These are phyloP conservation scores for Sporothrix brunneoviolacea DNA, from an alignment of 2,329 filamentous ascomycete species.

Conservation along the genomic window DNA sequence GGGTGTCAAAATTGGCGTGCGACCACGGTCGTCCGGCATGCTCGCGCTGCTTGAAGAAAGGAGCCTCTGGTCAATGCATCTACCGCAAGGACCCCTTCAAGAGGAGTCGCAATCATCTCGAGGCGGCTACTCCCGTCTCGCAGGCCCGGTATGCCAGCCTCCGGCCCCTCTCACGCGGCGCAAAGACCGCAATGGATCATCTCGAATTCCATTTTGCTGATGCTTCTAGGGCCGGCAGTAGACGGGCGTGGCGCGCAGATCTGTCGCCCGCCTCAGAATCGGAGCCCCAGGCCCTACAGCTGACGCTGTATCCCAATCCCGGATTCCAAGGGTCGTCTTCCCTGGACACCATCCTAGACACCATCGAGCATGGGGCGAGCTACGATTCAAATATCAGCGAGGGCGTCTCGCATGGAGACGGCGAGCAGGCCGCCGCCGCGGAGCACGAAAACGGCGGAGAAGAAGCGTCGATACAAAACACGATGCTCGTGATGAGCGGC, in stretches of 20 bases:
- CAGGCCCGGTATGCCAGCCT: too few relatives aligned
- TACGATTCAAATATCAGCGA: not conserved
- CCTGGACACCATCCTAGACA: constrained; percentile 11
- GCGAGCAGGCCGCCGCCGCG: not conserved
- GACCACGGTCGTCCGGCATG: constrained; percentile 10
- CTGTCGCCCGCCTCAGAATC: too few relatives aligned
- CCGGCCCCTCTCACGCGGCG: too few relatives aligned
- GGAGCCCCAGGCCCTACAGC: constrained; percentile 2
- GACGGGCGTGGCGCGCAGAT: too few relatives aligned
- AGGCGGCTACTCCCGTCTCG: too few relatives aligned
- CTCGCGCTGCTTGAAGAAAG: constrained; percentile 6
- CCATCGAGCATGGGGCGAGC: constrained; percentile 1
- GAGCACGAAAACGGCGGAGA: not conserved
- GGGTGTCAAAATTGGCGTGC: constrained; percentile 10
- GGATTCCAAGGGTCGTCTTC: constrained; percentile 11
- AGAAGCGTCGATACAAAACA: not conserved
- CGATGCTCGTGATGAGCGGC: constrained; percentile 10
- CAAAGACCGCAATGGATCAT: too few relatives aligned
- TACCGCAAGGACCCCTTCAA: constrained; percentile 12
- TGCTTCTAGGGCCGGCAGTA: too few relatives aligned
- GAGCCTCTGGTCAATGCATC: not conserved
- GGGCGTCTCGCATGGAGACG: not conserved
- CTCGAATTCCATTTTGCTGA: too few relatives aligned
- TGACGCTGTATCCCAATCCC: constrained; percentile 9
- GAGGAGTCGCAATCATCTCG: too few relatives aligned